phyloP scores from a whole-genome alignment of 148 eudicot genomes.

The Rhododendron kiyosumense region DNA sequence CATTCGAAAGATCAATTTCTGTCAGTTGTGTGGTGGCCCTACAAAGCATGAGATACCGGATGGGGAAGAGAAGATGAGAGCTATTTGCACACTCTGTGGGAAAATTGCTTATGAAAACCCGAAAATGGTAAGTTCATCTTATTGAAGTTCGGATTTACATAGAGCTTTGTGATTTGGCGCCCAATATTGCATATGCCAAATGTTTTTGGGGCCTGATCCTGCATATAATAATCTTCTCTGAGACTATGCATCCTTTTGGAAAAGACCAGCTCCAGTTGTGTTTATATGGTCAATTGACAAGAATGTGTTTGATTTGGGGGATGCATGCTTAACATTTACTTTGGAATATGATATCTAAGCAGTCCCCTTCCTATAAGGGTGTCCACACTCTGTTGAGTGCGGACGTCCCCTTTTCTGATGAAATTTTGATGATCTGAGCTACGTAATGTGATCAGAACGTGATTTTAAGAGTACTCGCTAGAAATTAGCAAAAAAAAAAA shows the following conservation, averaged over 20 bases:
- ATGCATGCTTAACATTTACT: neutral
- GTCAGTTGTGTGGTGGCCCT: slow-evolving; percentile 88
- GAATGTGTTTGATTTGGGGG: neutral
- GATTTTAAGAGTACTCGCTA: too few relatives aligned
- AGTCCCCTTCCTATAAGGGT: too few relatives aligned
- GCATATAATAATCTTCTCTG: neutral
- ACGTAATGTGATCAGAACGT: too few relatives aligned
- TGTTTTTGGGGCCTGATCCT: neutral
- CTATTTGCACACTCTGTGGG: slow-evolving; percentile 85
- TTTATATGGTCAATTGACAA: neutral
- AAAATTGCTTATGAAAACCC: slow-evolving; percentile 91
- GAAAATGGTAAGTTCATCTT: slow-evolving; percentile 60
- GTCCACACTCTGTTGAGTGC: too few relatives aligned
- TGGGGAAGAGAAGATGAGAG: slow-evolving; percentile 87
- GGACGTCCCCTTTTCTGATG: too few relatives aligned
- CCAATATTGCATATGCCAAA: neutral
- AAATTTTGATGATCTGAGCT: too few relatives aligned
- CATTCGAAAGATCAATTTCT: slow-evolving; percentile 69
- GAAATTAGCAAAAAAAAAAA: too few relatives aligned
- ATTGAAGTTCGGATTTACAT: neutral
- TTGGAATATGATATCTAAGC: neutral
- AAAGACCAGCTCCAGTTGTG: neutral
- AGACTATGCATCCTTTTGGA: neutral
- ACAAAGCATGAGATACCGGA: slow-evolving; percentile 91
- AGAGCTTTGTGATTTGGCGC: neutral